phyloP scores from a whole-genome alignment of 257 asterid species.

The Solanum neorickii region DNA sequence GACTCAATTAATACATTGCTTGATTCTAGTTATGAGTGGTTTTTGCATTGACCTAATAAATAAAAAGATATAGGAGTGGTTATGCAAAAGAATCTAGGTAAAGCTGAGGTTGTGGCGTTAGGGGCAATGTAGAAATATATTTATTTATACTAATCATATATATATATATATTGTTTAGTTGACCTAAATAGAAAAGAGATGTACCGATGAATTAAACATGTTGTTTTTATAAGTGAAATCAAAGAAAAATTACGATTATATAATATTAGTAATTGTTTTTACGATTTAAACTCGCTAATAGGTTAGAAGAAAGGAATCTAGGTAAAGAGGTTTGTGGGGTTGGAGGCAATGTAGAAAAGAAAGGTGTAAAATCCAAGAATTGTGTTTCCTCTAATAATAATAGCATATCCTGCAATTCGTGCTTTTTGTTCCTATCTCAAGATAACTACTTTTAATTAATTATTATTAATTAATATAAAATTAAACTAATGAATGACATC shows the following conservation, averaged over 20 bases:
- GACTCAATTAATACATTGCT: background rate
- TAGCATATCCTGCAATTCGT: slow-evolving; percentile 20
- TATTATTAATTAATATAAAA: slow-evolving; percentile 5
- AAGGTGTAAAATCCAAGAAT: slow-evolving; percentile 39
- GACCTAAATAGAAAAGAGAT: background rate
- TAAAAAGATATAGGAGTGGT: background rate
- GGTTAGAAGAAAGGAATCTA: slow-evolving; percentile 33
- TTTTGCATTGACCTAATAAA: background rate
- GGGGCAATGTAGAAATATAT: background rate
- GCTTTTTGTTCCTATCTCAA: background rate
- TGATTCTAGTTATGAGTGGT: background rate
- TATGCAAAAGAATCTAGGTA: background rate
- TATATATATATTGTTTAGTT: too few relatives aligned
- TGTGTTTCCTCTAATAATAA: slow-evolving; percentile 28
- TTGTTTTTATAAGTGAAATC: accelerated
- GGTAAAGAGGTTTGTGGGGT: background rate
- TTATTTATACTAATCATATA: too few relatives aligned
- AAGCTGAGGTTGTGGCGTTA: background rate
- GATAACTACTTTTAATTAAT: slow-evolving; percentile 6
- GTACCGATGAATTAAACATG: too few relatives aligned
- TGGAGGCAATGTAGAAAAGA: slow-evolving; percentile 21
- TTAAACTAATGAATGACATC: slow-evolving; percentile 5
- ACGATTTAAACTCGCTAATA: accelerated
- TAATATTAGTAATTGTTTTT: too few relatives aligned
- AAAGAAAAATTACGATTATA: too few relatives aligned